Base-by-base conservation (phyloP, 2,329 filamentous ascomycete species). In the Xylaria sp. region DNA sequence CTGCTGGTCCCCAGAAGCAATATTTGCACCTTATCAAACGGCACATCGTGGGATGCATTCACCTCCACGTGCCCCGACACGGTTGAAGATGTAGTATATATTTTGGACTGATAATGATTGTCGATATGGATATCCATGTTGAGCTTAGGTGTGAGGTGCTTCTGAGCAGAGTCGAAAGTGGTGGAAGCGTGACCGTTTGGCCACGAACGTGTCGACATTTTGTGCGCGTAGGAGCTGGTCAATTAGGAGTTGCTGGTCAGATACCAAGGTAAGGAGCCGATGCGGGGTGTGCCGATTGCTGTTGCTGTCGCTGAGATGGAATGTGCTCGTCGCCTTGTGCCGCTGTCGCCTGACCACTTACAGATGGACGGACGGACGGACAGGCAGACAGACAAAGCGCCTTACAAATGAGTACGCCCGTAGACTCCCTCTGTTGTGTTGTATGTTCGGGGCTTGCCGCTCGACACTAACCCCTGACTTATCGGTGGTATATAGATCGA, bases 31-130 rank as follows among this genome's bases (percentile, higher is more conserved):
- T 75, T 74, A 71, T 86, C 82, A 75, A 87, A 88, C 25, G 77
- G 78, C 20, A 82, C 80, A 70, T 87, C 82, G 54, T 79, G 79
- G 49, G 75, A 75, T 10, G 83, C 77, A 39, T 75, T 80, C 74
- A 89, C 81, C 63, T 79, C 75, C 67, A 84, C 84, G 47, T 81
- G 77, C 60, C 86, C 86, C 10, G 80, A 78, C 55, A 89, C 78
- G 67, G 80, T 76, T 15, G 85, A 85, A n/a, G 81, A 81, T 0
- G 86, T 84, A 4, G 84, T 86, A 77, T 88, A 89, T 53, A 87
- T 81, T 75, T 85, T 86, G 73, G 84, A 82, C 68, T 72, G 80
- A 77, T 81, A 87, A 79, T 88, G 84, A 75, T 84, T 80, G 72
- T 85, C 79, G 58, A 89, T 80, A 58, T 80, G 78, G 75, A 89